Conservation (phyloP, 2,329 filamentous ascomycete species). For the Botrytis medusae region DNA sequence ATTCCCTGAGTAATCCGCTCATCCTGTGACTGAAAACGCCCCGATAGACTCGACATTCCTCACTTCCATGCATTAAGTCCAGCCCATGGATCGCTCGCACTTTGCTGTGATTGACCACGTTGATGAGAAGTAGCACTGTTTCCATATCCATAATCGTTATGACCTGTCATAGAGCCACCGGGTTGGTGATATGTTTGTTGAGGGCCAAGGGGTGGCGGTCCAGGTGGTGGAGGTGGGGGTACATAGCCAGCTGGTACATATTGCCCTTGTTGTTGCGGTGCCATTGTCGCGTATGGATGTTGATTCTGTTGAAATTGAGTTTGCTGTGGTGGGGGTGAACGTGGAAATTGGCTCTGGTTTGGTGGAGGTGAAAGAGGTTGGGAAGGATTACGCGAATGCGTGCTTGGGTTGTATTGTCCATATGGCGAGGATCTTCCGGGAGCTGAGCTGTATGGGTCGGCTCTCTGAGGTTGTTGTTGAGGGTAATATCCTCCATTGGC, state of each 20-base stretch:
- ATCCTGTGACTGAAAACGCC: background rate
- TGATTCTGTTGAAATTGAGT: conserved; percentile 36
- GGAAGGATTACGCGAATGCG: conserved; percentile 36
- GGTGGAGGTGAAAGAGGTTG: conserved; percentile 42
- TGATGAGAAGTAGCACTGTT: conserved; percentile 41
- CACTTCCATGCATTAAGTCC: conserved; percentile 49
- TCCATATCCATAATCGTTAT: conserved; percentile 55
- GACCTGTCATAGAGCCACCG: conserved; percentile 48
- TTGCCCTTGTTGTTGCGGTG: conserved; percentile 43
- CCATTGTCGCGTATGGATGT: conserved; percentile 34
- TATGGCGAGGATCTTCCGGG: conserved; percentile 48
- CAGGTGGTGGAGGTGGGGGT: conserved; percentile 65
- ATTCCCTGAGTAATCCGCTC: conserved; percentile 9
- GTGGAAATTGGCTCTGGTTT: conserved; percentile 48
- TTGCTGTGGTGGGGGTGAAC: conserved; percentile 66
- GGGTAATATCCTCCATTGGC: conserved; percentile 40
- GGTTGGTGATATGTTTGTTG: conserved; percentile 50
- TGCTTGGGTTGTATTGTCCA: conserved; percentile 47
- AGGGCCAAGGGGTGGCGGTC: conserved; percentile 55
- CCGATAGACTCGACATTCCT: conserved; percentile 8
- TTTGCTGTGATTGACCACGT: conserved; percentile 37
- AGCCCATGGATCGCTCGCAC: conserved; percentile 63
- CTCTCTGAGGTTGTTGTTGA: conserved; percentile 25
- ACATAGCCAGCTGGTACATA: conserved; percentile 63
- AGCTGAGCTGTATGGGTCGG: conserved; percentile 25